phyloP scores from a whole-genome alignment of 2,329 filamentous ascomycete genomes.

The Hansfordia pulvinata region DNA sequence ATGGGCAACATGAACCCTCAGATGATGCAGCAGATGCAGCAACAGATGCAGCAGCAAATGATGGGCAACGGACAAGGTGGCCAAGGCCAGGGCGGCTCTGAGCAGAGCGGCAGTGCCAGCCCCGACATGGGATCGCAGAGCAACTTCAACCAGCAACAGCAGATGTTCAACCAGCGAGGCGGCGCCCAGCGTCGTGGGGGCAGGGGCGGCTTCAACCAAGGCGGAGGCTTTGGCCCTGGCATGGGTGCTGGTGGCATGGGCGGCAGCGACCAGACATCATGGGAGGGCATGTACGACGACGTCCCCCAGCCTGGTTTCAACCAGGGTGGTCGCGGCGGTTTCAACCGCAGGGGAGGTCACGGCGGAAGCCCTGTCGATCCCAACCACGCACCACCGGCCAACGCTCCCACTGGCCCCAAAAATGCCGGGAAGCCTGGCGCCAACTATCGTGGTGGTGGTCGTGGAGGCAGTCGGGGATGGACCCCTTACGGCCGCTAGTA shows the following conservation, averaged over 20 bases:
- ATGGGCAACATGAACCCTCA: constrained; percentile 30
- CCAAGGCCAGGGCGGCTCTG: constrained; percentile 21
- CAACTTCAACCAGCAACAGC: constrained; percentile 11
- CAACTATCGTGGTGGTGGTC: constrained; percentile 84
- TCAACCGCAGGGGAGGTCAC: constrained; percentile 19
- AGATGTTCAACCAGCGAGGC: constrained; percentile 10
- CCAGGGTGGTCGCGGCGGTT: constrained; percentile 27
- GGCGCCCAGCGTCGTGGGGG: constrained; percentile 12
- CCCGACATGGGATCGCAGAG: constrained; percentile 6
- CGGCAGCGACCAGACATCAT: constrained; percentile 61
- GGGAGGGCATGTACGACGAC: constrained; percentile 98
- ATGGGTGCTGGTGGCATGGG: constrained; percentile 27
- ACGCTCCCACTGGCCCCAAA: constrained; percentile 88
- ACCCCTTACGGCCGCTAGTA: constrained; percentile 52
- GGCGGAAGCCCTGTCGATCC: constrained; percentile 31
- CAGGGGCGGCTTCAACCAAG: constrained; percentile 18
- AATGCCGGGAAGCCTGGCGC: constrained; percentile 85
- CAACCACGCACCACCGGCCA: constrained; percentile 53
- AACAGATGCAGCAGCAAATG: constrained; percentile 28
- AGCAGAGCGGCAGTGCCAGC: constrained; percentile 6
- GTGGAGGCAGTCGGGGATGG: constrained; percentile 61
- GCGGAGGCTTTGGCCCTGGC: constrained; percentile 20
- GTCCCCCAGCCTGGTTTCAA: constrained; percentile 67
- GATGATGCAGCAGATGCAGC: constrained; percentile 47
- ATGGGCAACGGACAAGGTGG: constrained; percentile 12